These are phyloP conservation scores for Botryotinia globosa DNA, from an alignment of 2,329 filamentous ascomycete genomes.

Conservation along the genomic window DNA sequence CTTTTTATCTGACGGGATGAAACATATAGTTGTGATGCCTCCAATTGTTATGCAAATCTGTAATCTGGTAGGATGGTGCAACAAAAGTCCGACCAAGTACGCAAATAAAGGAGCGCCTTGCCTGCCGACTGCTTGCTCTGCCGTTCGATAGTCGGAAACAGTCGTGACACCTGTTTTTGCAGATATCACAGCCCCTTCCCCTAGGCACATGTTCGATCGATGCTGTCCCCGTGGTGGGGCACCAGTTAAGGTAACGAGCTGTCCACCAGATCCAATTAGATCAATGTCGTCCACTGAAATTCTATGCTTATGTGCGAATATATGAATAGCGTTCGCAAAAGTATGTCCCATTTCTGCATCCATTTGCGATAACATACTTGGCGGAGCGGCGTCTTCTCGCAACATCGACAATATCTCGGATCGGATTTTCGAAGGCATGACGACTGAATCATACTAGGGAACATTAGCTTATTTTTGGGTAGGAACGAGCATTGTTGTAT, in stretches of 20 bases:
- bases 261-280: conserved; percentile 37
- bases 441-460: conserved; percentile 38
- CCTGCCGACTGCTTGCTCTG: conserved; percentile 39
- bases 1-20: conserved; percentile 36
- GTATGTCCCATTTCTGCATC: conserved; percentile 38
- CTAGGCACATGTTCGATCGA: conserved; percentile 38
- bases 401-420: conserved; percentile 38
- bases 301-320: conserved; percentile 36
- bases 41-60: conserved; percentile 39
- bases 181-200: conserved; percentile 39
- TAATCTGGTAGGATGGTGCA: conserved; percentile 37
- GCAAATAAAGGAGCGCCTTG: conserved; percentile 38
- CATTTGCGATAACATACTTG: conserved; percentile 39
- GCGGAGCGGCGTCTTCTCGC: conserved; percentile 37
- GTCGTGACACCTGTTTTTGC: conserved; percentile 39
- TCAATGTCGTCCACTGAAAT: conserved; percentile 38
- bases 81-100: conserved; percentile 36
- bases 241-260: conserved; percentile 36
- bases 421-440: conserved; percentile 39
- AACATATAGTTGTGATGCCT: conserved; percentile 36
- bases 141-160: conserved; percentile 38
- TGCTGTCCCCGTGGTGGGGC: conserved; percentile 36
- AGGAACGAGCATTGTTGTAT: background rate
- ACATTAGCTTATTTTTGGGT: conserved; percentile 6
- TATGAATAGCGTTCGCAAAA: conserved; percentile 37